Evolutionary conservation across 192 early-diverging fungal genomes (phyloP), one percentile per base, ranked within the genome.

Genomic region (Backusella australiensis): DNA sequence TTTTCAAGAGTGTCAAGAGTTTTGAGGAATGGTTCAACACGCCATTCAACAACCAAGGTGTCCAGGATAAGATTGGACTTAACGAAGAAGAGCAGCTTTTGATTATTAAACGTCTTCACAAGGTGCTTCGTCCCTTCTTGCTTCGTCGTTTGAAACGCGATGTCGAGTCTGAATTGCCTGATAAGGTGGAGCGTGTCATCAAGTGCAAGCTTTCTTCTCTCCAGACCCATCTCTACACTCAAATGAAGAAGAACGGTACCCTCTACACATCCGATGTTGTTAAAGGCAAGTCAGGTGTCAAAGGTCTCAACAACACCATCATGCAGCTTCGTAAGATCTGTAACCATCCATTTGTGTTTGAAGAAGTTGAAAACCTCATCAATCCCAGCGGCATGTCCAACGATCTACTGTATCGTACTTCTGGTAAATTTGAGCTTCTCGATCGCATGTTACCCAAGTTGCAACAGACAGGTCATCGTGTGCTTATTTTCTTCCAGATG

Each of bases 11-110:
- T 76, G 94, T 95, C 0, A 94, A 98, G 81, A 94, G 91, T 46
- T 99, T 99, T 85, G 98, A 98, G 80, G 97, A 99, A 78, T 99
- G 97, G 97, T 99, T 99, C 90, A 98, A 96, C 79, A 94, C 96
- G 12, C 97, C 97, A 9, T 98, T 99, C 77, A 86, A 92, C 19
- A 90, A 85, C 52, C 82, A 89, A 36, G 91, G 89, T 72, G 93
- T 93, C 34, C 92, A 98, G 74, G 96, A 96, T 72, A 93, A 91
- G 66, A 93, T 97, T 63, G 95, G 91, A 69, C 89, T 99, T 19
- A 99, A 94, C 86, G 98, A 99, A 91, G 98, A 99, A 93, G 98
- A 99, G 84, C 89, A 93, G 56, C 88, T 99, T 38, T 89, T 99
- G 76, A 93, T 99, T 76, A 99, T 99, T 80, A 90, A 91, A 78